phyloP scores from a whole-genome alignment of 441 rosid genomes.

The Eruca vesicaria region DNA sequence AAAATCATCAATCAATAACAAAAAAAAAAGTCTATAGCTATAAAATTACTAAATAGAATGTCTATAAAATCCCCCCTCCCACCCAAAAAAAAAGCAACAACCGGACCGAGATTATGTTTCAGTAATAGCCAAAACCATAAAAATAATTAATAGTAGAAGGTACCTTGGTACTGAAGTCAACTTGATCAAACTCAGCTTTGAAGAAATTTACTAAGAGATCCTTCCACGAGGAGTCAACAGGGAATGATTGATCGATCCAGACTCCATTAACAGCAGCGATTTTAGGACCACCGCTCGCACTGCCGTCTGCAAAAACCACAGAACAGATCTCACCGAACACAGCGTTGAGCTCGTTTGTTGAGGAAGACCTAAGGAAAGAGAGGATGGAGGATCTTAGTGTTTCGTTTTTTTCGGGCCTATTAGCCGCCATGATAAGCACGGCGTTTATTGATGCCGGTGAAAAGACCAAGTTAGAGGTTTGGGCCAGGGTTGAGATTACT shows the following conservation, averaged over 20 bases:
- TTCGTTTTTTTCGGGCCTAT: neutral
- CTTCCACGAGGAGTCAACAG: too few species aligned
- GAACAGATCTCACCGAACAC: neutral
- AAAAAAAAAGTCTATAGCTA: neutral
- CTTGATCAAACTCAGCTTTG: neutral
- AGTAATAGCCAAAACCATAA: too few species aligned
- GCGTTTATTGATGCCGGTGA: neutral
- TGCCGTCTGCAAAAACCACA: neutral
- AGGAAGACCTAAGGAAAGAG: neutral
- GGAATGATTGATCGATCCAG: too few species aligned
- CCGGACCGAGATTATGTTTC: too few species aligned
- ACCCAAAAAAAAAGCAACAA: too few species aligned
- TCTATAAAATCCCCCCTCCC: too few species aligned
- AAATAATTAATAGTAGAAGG: too few species aligned
- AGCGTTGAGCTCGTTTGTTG: neutral
- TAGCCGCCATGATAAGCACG: neutral
- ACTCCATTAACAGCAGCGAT: neutral
- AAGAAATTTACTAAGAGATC: neutral
- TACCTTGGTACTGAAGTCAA: neutral
- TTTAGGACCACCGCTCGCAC: neutral
- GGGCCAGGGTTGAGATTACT: neutral
- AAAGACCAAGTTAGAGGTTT: neutral
- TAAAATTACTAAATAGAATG: too few species aligned
- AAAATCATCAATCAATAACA: too few species aligned
- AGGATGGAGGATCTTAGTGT: neutral